Evolutionary conservation across 2,329 filamentous ascomycete species (phyloP), one percentile per base, ranked within the genome.

Genomic region (Davidsoniella neocaledoniae): DNA sequence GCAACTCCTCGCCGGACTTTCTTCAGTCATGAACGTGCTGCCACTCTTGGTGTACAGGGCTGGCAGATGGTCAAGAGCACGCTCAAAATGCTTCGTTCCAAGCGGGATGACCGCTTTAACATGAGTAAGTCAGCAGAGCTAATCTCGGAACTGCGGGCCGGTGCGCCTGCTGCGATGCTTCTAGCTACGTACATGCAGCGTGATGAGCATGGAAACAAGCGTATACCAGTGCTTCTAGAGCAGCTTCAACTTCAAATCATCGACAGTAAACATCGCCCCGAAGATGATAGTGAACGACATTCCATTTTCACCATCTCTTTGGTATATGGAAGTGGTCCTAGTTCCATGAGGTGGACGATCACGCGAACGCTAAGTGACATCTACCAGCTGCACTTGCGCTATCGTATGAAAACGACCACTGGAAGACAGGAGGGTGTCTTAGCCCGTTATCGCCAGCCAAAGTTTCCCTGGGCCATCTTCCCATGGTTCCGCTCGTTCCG

Each of bases 171-270:
- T 21, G 91, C 90, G 17, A 70, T 98, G 52, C 94, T 98, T 64
- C 69, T 98, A 48, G 91, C 91, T 6, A 95, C 88, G 60, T 95
- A 96, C 85, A 91, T 96, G 58, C 91, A 96, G 66, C 77, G 91
- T 51, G 91, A 98, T 58, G 91, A 98, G 64, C 86, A 95, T 58
- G 87, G 90, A 45, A 91, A 94, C 64, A 91, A 86, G 66, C 80
- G 88, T 53, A 94, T 98, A 51, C 91, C 91, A 0, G 87, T 98
- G 48, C 75, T 98, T 3, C 73, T 98, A 5, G 91, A 98, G 63
- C 91, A 98, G 66, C 73, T 98, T 53, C 94, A 94, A 63, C 73
- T 98, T 53, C 79, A 76, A 51, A 83, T 98, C 53, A 82, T 79
- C 7, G 86, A 95, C 58, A 94, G 86, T 58, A 69, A 71, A 9